A percentile compares a stretch with the other conserved stretches of the same genome.
Evolutionary conservation across 108 stramenopile genomes (phyloP).

Genomic region (Nitzschia sp.): DNA sequence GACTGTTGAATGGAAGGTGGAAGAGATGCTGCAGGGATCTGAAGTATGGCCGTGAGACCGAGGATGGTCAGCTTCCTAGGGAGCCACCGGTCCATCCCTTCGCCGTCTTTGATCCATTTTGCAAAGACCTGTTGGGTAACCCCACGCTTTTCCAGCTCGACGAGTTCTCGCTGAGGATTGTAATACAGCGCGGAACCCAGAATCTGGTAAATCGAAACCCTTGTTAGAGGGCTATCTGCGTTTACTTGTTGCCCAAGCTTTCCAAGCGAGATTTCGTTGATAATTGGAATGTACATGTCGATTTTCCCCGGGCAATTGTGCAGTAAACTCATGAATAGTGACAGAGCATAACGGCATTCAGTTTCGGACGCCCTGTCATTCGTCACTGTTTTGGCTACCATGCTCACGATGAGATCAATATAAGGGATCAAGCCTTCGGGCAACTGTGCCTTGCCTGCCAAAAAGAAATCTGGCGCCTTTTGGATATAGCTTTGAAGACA

Average conservation of each 20-base stretch:
- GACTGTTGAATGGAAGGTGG: constrained; percentile 57
- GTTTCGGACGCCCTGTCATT: constrained; percentile 82
- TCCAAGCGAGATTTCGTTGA: constrained; percentile 78
- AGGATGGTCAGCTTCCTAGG: constrained; percentile 82
- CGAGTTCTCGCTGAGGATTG: constrained; percentile 80
- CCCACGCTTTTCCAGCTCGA: constrained; percentile 86
- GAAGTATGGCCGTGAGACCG: constrained; percentile 69
- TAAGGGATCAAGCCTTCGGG: constrained; percentile 67
- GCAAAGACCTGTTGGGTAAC: constrained; percentile 81
- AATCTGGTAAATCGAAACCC: constrained; percentile 82
- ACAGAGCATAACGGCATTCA: constrained; percentile 84
- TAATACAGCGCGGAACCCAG: constrained; percentile 87
- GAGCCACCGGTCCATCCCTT: constrained; percentile 59
- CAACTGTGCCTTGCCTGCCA: constrained; percentile 52
- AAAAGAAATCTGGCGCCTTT: constrained; percentile 79
- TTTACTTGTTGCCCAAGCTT: constrained; percentile 86
- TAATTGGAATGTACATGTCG: constrained; percentile 77
- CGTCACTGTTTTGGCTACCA: constrained; percentile 84
- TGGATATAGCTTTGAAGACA: constrained; percentile 93
- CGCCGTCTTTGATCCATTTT: constrained; percentile 79
- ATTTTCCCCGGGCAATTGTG: constrained; percentile 89
- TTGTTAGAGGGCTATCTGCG: constrained; percentile 63
- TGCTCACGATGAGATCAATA: constrained; percentile 86
- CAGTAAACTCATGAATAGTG: constrained; percentile 86
- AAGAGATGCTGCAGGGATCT: constrained; percentile 61